phyloP scores from a whole-genome alignment of 129 eudicot genomes.

The Gnaphalium uliginosum region DNA sequence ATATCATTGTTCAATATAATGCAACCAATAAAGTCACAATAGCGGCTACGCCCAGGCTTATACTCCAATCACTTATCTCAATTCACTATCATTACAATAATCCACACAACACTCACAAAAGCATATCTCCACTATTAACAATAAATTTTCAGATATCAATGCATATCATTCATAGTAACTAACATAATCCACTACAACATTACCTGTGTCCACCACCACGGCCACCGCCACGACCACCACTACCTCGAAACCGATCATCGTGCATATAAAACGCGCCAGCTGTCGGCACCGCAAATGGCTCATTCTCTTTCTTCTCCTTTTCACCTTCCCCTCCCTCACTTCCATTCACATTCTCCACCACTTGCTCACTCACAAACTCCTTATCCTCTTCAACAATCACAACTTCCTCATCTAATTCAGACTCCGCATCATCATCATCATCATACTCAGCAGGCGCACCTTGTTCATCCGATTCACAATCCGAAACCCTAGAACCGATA shows the following conservation, averaged over 20 bases:
- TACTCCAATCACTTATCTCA: neutral
- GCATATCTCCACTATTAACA: neutral
- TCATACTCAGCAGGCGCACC: constrained; percentile 79
- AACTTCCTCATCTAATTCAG: constrained; percentile 37
- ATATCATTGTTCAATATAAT: neutral
- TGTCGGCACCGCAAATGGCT: constrained; percentile 79
- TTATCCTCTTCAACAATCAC: constrained; percentile 41
- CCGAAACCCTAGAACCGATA: constrained; percentile 45
- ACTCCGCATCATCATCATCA: constrained; percentile 33
- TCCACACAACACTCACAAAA: neutral
- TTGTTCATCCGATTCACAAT: constrained; percentile 59
- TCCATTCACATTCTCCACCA: constrained; percentile 8
- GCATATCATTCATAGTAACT: neutral
- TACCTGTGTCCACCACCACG: constrained; percentile 61
- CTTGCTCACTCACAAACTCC: constrained; percentile 20
- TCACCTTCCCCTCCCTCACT: constrained; percentile 22
- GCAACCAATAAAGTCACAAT: neutral
- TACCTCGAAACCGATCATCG: constrained; percentile 75
- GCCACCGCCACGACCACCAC: constrained; percentile 45
- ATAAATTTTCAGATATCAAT: neutral
- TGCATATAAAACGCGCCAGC: constrained; percentile 95
- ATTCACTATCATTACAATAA: neutral
- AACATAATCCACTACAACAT: constrained; percentile 2
- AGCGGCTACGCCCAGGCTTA: neutral
- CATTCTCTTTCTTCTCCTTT: constrained; percentile 65